Conservation (phyloP, 345 rosid genomes). For the Populus davidiana region DNA sequence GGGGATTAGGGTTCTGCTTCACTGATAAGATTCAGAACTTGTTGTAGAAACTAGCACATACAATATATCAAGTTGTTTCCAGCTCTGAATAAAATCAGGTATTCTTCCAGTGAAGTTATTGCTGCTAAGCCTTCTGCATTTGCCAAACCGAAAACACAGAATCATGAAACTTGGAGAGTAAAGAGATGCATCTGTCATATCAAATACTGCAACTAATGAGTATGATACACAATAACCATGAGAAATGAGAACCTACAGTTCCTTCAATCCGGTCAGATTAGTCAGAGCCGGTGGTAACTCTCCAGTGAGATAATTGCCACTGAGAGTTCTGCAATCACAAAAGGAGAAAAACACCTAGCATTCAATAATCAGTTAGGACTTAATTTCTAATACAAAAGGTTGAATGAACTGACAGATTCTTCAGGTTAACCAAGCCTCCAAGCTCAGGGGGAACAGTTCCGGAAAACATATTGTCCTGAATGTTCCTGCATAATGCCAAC, state of each 20-base stretch:
- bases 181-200: not conserved
- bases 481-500: not conserved
- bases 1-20: not conserved
- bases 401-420: conserved; percentile 38
- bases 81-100: conserved; percentile 9
- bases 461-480: conserved; percentile 25
- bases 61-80: conserved; percentile 6
- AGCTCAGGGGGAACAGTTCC: conserved; percentile 47
- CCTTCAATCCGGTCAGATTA: conserved; percentile 10
- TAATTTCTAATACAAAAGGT: not conserved
- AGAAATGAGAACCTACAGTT: conserved; percentile 5
- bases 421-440: conserved; percentile 42
- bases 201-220: not conserved
- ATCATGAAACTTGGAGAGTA: not conserved
- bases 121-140: conserved; percentile 18
- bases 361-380: not conserved
- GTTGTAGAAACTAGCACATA: not conserved
- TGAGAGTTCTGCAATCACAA: conserved; percentile 12
- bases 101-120: conserved; percentile 16
- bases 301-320: conserved; percentile 22
- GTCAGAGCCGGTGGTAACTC: conserved; percentile 6
- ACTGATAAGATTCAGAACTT: not conserved
- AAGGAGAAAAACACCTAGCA: not conserved
- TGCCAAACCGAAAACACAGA: not conserved
- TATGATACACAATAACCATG: too few relatives aligned